Evolutionary conservation across 345 rosid species (phyloP).

Genomic region (Mallotus nudiflorus): DNA sequence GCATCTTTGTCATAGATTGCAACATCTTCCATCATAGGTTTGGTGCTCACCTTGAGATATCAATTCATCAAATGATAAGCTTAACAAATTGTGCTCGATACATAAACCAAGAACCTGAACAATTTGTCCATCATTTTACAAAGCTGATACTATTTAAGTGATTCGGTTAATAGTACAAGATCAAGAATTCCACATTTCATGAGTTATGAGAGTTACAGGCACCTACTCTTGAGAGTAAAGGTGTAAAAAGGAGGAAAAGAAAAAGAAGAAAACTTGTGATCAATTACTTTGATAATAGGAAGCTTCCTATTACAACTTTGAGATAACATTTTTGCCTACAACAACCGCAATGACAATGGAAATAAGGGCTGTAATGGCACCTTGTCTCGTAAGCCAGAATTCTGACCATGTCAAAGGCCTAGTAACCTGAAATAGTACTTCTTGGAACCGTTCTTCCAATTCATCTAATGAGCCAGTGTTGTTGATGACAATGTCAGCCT

Average conservation of each 20-base stretch:
- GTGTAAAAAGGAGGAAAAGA: no score
- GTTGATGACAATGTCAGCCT: constrained; percentile 82
- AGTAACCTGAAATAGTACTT: constrained; percentile 52
- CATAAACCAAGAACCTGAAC: no score
- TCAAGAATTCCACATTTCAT: background rate
- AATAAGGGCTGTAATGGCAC: constrained; percentile 53
- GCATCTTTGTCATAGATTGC: no score
- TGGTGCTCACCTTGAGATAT: no score
- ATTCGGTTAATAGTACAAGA: no score
- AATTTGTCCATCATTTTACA: no score
- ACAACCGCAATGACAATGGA: constrained; percentile 48
- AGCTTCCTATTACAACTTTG: background rate
- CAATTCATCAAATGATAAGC: no score
- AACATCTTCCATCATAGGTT: no score
- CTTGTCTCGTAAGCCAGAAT: constrained; percentile 81
- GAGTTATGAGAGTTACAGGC: background rate
- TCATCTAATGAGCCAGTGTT: constrained; percentile 70
- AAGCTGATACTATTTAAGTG: no score
- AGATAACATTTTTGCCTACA: constrained; percentile 37
- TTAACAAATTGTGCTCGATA: no score
- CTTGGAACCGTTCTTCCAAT: constrained; percentile 53
- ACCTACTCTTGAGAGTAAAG: no score
- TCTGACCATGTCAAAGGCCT: constrained; percentile 79
- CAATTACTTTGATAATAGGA: background rate
- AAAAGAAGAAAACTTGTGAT: no score